Base-by-base conservation (phyloP, 1,284 basidiomycete genomes). In the Puccinia triticina region DNA sequence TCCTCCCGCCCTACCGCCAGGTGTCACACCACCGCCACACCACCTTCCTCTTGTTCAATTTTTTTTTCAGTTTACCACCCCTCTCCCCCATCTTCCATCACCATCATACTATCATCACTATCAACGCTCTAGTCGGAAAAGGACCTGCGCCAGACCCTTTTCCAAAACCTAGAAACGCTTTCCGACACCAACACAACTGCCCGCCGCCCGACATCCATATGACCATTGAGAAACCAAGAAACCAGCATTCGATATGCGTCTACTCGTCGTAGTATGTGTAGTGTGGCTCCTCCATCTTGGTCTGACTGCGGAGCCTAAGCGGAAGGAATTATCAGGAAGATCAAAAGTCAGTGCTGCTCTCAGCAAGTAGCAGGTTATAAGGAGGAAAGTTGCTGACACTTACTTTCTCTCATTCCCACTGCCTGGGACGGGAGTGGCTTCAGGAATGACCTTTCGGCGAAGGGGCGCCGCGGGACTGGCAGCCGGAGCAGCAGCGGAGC, bases 231-330 rank as follows among this genome's bases (percentile, higher is more conserved):
- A n/a, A n/a, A 46, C 1, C 67, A 43, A 69, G 32, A 12, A 50
- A 50, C 48, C 14, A 29, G 1, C 10, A 61, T 2, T 14, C 43
- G 11, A 2, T 16, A 2, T 14, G 48, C 48, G 10, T 23, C 11
- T 16, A 71, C n/a, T 71, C 43, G 18, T 48, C 69, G 48, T 50
- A 46, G 43, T 50, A 71, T 21, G 26, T 2, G 12, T 14, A 29
- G 12, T 21, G 46, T 18, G 29, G 69, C 43, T 71, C 69, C 43
- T 71, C 69, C 26, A 11, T 37, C 50, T 71, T 71, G n/a, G 69
- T 71, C 48, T 71, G 69, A 50, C 69, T 71, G 48, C 69, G 69
- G 14, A 71, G 69, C 43, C 69, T 71, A 23, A 69, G 40, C 40
- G 23, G 18, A 5, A 7, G n/a, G 21, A 26, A 21, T 21, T 43